Conservation (phyloP, 805 yeast genomes). For the Phaffomyces antillensis region DNA sequence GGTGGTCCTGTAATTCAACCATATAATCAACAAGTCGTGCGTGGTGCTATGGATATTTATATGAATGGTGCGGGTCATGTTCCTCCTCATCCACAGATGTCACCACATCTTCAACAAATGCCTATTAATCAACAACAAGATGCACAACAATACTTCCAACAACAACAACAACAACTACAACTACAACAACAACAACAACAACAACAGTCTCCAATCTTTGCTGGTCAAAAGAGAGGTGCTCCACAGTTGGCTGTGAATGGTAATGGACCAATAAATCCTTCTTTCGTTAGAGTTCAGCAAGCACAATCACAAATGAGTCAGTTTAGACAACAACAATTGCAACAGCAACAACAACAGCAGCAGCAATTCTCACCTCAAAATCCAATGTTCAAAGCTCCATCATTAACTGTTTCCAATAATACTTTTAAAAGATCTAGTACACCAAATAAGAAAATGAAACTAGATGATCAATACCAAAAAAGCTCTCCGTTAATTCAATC, state of each 20-base stretch:
- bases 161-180: slow-evolving; percentile 22
- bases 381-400: slow-evolving; percentile 15
- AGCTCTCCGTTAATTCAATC: slow-evolving; percentile 9
- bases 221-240: slow-evolving; percentile 16
- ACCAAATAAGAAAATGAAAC: slow-evolving; percentile 18
- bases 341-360: too few relatives aligned
- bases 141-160: slow-evolving; percentile 10
- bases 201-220: slow-evolving; percentile 22
- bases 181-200: slow-evolving; percentile 24
- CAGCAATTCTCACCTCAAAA: not conserved
- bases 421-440: slow-evolving; percentile 5
- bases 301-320: slow-evolving; percentile 45
- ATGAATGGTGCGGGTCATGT: not conserved
- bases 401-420: not conserved
- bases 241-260: not conserved
- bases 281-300: slow-evolving; percentile 24
- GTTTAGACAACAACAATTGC: slow-evolving; percentile 33
- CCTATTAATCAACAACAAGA: slow-evolving; percentile 8
- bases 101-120: slow-evolving; percentile 5
- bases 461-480: slow-evolving; percentile 10
- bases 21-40: not conserved
- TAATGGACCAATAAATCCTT: slow-evolving; percentile 14
- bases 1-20: not conserved
- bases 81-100: slow-evolving; percentile 3
- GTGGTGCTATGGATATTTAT: not conserved